Percentiles rank a stretch among this genome's conserved stretches.
phyloP scores from a whole-genome alignment of 139 green algal species.

The Micractinium sp. region DNA sequence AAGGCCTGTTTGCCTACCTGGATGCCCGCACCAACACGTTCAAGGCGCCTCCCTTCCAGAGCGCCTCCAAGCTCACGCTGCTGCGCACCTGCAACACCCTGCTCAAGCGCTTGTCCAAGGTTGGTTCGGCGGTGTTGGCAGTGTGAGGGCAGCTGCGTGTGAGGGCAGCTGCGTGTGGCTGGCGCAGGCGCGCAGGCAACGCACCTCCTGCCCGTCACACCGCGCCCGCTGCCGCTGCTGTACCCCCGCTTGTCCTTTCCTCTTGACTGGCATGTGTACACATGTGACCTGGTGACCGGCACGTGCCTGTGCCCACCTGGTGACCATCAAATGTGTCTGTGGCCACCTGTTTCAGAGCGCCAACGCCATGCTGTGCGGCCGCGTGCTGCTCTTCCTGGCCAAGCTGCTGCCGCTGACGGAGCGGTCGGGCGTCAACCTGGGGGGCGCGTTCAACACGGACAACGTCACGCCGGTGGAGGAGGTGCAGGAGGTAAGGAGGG shows the following conservation, averaged over 20 bases:
- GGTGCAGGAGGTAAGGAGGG: slow-evolving; percentile 44
- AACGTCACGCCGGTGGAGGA: slow-evolving; percentile 64
- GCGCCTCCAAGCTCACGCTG: slow-evolving; percentile 53
- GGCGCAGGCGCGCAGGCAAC: background rate
- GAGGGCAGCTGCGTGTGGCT: background rate
- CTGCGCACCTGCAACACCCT: slow-evolving; percentile 73
- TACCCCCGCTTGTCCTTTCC: background rate
- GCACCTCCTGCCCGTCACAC: background rate
- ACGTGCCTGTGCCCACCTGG: background rate
- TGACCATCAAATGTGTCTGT: too few species aligned
- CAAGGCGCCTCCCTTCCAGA: slow-evolving; percentile 16
- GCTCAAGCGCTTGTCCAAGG: slow-evolving; percentile 63
- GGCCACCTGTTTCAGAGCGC: slow-evolving; percentile 12
- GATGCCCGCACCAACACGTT: slow-evolving; percentile 33
- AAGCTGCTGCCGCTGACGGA: slow-evolving; percentile 67
- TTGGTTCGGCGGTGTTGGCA: background rate
- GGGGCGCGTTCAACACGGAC: slow-evolving; percentile 56
- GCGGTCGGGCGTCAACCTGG: slow-evolving; percentile 65
- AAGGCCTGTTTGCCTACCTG: slow-evolving; percentile 49
- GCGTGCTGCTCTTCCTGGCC: slow-evolving; percentile 66
- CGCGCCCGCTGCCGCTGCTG: background rate
- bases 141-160: background rate
- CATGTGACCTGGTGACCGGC: too few species aligned
- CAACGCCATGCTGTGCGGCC: slow-evolving; percentile 63
- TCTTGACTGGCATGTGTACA: too few species aligned